phyloP scores from a whole-genome alignment of 495 filamentous ascomycete genomes.

The Penicillium chermesinum region DNA sequence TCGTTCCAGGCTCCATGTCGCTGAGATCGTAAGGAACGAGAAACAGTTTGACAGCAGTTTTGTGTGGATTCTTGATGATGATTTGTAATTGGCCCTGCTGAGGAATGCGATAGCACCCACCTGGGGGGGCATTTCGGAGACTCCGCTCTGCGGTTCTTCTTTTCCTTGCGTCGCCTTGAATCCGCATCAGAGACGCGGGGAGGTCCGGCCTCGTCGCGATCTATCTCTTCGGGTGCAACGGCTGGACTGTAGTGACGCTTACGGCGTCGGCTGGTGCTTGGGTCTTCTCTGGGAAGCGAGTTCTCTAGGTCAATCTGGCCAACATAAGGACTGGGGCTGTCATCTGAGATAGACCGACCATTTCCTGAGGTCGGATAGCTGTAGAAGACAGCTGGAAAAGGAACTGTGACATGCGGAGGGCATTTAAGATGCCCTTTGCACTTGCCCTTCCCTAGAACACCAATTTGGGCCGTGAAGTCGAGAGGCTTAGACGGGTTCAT shows the following conservation, averaged over 20 bases:
- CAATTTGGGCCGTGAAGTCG: slow-evolving; percentile 92
- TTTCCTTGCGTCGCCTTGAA: slow-evolving; percentile 36
- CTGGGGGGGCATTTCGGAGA: slow-evolving; percentile 69
- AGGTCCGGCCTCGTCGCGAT: slow-evolving; percentile 7
- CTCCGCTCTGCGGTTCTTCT: slow-evolving; percentile 56
- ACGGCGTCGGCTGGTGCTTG: slow-evolving; percentile 36
- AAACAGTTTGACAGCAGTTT: slow-evolving; percentile 93
- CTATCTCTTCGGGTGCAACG: slow-evolving; percentile 16
- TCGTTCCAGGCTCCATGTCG: slow-evolving; percentile 93
- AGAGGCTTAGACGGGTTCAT: slow-evolving; percentile 91
- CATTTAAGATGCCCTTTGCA: slow-evolving; percentile 84
- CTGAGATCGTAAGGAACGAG: slow-evolving; percentile 89
- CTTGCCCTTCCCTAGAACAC: slow-evolving; percentile 83
- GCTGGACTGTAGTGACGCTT: slow-evolving; percentile 46
- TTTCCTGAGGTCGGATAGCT: slow-evolving; percentile 67
- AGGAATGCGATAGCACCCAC: slow-evolving; percentile 90
- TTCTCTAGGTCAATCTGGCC: slow-evolving; percentile 91
- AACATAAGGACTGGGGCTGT: slow-evolving; percentile 93
- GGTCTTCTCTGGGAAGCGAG: slow-evolving; percentile 49
- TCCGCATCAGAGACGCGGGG: slow-evolving; percentile 18
- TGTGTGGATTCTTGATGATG: slow-evolving; percentile 94
- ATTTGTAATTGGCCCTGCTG: slow-evolving; percentile 95
- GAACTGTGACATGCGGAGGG: slow-evolving; percentile 84
- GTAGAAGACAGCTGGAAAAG: slow-evolving; percentile 96
- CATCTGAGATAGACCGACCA: slow-evolving; percentile 58